Evolutionary conservation across 2,329 filamentous ascomycete genomes (phyloP).

Genomic region (Westerdykella aurantiaca): DNA sequence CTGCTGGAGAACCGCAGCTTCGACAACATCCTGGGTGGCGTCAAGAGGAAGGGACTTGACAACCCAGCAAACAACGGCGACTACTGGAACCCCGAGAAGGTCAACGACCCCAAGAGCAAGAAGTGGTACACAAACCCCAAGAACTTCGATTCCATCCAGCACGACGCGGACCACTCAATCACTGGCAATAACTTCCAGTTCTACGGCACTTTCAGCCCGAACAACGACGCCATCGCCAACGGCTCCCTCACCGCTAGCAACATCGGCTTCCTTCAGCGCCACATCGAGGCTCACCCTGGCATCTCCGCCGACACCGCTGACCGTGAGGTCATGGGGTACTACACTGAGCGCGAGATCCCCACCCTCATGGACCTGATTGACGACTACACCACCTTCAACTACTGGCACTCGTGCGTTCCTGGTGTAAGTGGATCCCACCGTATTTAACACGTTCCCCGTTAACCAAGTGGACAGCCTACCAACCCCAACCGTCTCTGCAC

Average conservation of each 20-base stretch:
- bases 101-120: background rate
- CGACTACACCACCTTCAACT: constrained; percentile 38
- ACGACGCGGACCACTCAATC: constrained; percentile 34
- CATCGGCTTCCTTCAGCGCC: background rate
- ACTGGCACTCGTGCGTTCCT: constrained; percentile 36
- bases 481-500: constrained; percentile 40
- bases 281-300: background rate
- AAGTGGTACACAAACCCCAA: background rate
- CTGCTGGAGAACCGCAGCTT: constrained; percentile 40
- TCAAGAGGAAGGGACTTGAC: background rate
- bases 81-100: constrained; percentile 32
- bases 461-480: constrained; percentile 18
- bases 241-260: background rate
- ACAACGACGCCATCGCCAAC: too few species aligned
- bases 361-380: constrained; percentile 34
- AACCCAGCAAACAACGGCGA: background rate
- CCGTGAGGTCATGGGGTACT: constrained; percentile 18
- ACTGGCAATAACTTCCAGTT: constrained; percentile 6
- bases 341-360: constrained; percentile 37
- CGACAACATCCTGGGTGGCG: constrained; percentile 35
- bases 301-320: background rate
- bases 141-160: constrained; percentile 8
- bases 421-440: constrained; percentile 9
- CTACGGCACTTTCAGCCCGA: too few species aligned
- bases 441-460: too few species aligned